A percentile compares a stretch with the other conserved stretches of the same genome.
phyloP scores from a whole-genome alignment of 176 grass and related monocot genomes.

The Cenchrus americanus region DNA sequence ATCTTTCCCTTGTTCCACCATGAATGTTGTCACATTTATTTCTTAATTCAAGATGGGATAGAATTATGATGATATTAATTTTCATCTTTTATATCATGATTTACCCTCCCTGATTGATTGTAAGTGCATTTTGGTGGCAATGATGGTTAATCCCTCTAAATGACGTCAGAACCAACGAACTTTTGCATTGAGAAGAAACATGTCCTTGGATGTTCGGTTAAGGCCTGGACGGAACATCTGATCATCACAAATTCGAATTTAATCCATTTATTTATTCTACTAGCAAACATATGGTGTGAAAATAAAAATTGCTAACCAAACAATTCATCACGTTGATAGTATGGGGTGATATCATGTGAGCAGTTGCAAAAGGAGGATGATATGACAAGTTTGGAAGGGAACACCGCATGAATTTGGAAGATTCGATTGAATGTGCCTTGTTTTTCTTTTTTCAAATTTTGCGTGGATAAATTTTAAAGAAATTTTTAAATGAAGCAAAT shows the following conservation, averaged over 20 bases:
- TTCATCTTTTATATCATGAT: slow-evolving; percentile 3
- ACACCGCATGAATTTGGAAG: not conserved
- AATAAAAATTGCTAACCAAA: not conserved
- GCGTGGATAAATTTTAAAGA: not conserved
- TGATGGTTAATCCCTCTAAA: not conserved
- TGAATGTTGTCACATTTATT: slow-evolving; percentile 61
- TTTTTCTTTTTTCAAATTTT: not conserved
- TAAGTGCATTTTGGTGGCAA: not conserved
- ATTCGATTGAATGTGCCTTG: not conserved
- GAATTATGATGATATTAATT: slow-evolving; percentile 45
- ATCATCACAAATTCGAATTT: not conserved
- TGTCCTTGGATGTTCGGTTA: not conserved
- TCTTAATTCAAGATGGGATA: slow-evolving; percentile 66
- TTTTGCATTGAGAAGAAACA: not conserved
- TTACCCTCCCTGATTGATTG: not conserved
- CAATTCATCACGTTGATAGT: not conserved
- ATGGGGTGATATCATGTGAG: too few species aligned
- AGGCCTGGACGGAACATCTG: not conserved
- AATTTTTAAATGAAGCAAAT: too few species aligned
- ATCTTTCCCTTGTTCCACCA: slow-evolving; percentile 47
- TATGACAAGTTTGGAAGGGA: not conserved
- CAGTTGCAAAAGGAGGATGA: not conserved
- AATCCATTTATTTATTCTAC: not conserved
- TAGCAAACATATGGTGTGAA: too few species aligned
- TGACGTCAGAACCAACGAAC: not conserved